Evolutionary conservation across 345 rosid species (phyloP).

Genomic region (Pistacia vera): DNA sequence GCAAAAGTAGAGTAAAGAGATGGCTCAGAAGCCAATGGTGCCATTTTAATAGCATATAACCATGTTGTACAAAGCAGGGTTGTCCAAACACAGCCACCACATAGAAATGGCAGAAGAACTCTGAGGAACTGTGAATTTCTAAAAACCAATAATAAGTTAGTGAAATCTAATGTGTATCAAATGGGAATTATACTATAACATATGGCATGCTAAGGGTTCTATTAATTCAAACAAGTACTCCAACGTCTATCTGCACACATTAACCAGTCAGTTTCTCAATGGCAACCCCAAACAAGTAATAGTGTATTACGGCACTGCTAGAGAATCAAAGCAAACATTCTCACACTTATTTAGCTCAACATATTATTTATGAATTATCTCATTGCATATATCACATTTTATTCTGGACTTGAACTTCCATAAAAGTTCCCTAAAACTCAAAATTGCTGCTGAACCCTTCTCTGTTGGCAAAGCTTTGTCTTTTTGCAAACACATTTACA

Average conservation of each 20-base stretch:
- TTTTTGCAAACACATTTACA: too few relatives aligned
- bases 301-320: background rate
- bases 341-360: background rate
- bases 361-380: too few relatives aligned
- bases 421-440: too few relatives aligned
- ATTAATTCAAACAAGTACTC: background rate
- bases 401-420: too few relatives aligned
- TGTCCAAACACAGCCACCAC: constrained; percentile 67
- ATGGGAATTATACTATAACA: background rate
- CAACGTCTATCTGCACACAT: background rate
- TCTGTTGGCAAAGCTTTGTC: too few relatives aligned
- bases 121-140: constrained; percentile 77
- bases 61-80: constrained; percentile 58
- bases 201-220: too few relatives aligned
- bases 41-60: constrained; percentile 51
- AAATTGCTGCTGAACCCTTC: too few relatives aligned
- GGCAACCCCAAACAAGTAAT: background rate
- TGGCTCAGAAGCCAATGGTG: constrained; percentile 42
- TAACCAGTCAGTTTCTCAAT: background rate
- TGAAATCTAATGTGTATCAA: background rate
- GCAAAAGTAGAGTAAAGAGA: constrained; percentile 40
- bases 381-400: too few relatives aligned
- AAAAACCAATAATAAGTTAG: constrained; percentile 27
- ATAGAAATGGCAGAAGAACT: constrained; percentile 71
- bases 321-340: background rate